Conservation (phyloP, 495 filamentous ascomycete genomes). For the Penicillium cinerascens region DNA sequence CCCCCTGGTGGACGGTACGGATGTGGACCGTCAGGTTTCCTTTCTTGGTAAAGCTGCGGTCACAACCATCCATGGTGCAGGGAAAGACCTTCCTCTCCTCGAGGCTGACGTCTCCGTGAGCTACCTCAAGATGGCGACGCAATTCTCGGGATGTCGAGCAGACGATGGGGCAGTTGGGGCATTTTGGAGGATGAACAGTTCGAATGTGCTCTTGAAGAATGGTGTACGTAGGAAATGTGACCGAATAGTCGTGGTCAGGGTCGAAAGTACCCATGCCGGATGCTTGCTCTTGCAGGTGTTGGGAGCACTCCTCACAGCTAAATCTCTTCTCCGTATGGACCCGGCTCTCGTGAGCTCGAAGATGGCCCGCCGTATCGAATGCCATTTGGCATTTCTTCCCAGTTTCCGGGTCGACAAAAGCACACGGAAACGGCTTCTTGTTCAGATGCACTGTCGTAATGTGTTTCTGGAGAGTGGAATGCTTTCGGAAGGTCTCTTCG, state of each 20-base stretch:
- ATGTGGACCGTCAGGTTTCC: constrained; percentile 79
- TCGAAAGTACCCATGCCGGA: constrained; percentile 8
- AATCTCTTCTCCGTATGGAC: constrained; percentile 67
- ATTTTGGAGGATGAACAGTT: constrained; percentile 67
- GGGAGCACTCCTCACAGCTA: constrained; percentile 66
- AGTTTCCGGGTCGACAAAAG: constrained; percentile 51
- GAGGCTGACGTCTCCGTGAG: constrained; percentile 59
- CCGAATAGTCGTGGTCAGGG: constrained; percentile 7
- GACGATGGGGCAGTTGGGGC: constrained; percentile 63
- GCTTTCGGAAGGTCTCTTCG: constrained; percentile 78
- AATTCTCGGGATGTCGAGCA: constrained; percentile 60
- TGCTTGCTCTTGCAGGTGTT: constrained; percentile 25
- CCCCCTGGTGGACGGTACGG: constrained; percentile 66
- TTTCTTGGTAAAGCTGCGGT: constrained; percentile 68
- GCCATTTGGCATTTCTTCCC: constrained; percentile 59
- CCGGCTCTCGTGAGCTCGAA: constrained; percentile 67
- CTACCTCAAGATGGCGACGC: constrained; percentile 64
- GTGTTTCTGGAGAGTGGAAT: constrained; percentile 80
- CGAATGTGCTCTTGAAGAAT: constrained; percentile 69
- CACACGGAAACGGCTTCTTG: constrained; percentile 64
- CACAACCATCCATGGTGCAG: constrained; percentile 64
- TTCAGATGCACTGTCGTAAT: constrained; percentile 69
- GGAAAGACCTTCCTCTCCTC: constrained; percentile 58
- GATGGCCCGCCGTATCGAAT: constrained; percentile 65
- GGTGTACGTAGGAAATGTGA: constrained; percentile 67